Base-by-base conservation (phyloP, 768 basidiomycete species). In the Paxillus involutus region DNA sequence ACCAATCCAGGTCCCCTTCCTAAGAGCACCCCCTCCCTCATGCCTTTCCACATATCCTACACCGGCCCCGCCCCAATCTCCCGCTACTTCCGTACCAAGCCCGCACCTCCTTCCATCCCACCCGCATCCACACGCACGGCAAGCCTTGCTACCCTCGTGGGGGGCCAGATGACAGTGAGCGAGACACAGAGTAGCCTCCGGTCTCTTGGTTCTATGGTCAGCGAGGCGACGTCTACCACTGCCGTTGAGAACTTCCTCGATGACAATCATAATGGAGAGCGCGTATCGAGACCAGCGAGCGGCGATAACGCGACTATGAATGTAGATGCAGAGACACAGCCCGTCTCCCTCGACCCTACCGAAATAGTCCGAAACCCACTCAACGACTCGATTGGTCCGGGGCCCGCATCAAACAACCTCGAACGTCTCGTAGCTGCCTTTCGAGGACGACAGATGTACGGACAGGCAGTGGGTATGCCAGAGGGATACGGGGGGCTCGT, bases 1-100 rank as follows among this genome's bases (percentile, higher is more conserved):
- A n/a, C 26, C 4, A 54, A 55, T 30, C 53, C 19, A 30, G 24
- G 12, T 2, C 45, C 4, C 12, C 56, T 58, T 59, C 80, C 10
- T 65, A 72, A n/a, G 53, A 83, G 80, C 44, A 74, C 71, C 3
- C 89, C 88, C 1, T 78, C 85, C 63, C 77, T 94, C 30, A 91
- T 94, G 88, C 91, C 91, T 5, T 94, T 94, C 58, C 83, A 87
- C 60, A 84, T 93, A 44, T 70, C 77, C 12, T 83, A 91, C 68
- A 75, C 78, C 10, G 91, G 91, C 0, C 77, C 79, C 17, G 90
- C 91, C 1, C 83, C 85, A 6, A 74, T 93, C 16, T 86, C 86
- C 4, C 85, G 86, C 6, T 94, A 85, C 67, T 84, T 93, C 67
- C 79, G 78, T 43, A 75, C 85, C 49, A 78, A 77, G 50, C 67